A percentile compares a stretch with the other conserved stretches of the same genome.
Evolutionary conservation across 2,329 filamentous ascomycete genomes (phyloP).

Genomic region (Talaromyces funiculosus): DNA sequence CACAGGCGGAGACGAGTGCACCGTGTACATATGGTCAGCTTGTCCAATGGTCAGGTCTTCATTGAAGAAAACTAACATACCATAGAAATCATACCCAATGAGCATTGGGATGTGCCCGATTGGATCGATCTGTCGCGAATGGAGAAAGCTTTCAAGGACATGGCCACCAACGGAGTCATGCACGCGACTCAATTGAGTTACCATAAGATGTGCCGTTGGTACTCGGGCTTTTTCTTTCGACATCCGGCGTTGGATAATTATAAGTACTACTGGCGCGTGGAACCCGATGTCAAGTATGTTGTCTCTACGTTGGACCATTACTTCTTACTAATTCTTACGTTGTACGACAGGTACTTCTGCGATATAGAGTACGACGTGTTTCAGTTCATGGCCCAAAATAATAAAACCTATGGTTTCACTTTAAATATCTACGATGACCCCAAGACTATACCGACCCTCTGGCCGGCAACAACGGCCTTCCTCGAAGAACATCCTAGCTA

Average conservation of each 20-base stretch:
- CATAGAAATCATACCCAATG: constrained; percentile 68
- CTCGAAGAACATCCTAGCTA: constrained; percentile 76
- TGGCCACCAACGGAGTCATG: constrained; percentile 80
- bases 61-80: neutral
- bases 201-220: constrained; percentile 99
- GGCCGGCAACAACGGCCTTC: constrained; percentile 94
- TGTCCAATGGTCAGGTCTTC: neutral
- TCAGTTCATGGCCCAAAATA: constrained; percentile 94
- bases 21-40: constrained; percentile 71
- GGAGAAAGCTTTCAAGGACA: constrained; percentile 72
- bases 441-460: constrained; percentile 76
- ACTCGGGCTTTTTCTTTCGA: constrained; percentile 95
- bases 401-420: constrained; percentile 98
- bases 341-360: constrained; percentile 63
- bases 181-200: constrained; percentile 87
- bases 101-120: constrained; percentile 85
- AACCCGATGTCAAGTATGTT: constrained; percentile 82
- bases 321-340: neutral
- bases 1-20: constrained; percentile 78
- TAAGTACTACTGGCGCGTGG: constrained; percentile 97
- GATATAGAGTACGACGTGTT: constrained; percentile 98
- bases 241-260: constrained; percentile 77
- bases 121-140: constrained; percentile 92
- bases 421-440: constrained; percentile 95
- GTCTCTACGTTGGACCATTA: neutral